Evolutionary conservation across 352 stramenopile genomes (phyloP), one percentile per base, ranked within the genome.

Genomic region (Pythium sp.): DNA sequence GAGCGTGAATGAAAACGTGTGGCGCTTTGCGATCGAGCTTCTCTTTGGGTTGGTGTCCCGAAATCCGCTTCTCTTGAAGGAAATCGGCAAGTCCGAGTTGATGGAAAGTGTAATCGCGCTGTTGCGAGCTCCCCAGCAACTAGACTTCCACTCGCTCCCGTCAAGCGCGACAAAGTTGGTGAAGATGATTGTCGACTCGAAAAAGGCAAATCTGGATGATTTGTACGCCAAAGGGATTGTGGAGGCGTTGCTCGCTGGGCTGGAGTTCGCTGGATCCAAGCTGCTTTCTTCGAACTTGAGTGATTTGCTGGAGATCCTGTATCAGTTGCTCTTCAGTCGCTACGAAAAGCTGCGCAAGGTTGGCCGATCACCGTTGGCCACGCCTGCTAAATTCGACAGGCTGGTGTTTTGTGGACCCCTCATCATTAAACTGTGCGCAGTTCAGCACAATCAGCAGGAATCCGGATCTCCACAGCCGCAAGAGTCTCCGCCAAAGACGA

Each of bases 21-120:
- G 80, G 82, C 73, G 72, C 15, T 76, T 87, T 22, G 53, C 73
- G 8, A 71, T 82, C 18, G 80, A 92, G 22, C 62, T 92, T 11
- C 62, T 92, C 0, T 76, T 78, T 58, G 74, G 74, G 0, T 70
- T 86, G 28, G 58, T 88, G 1, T 82, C 77, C 3, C 74, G 67
- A 1, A 70, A 87, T 47, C 63, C 70, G 6, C 65, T 58, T 34
- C 62, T 84, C 34, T 22, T 86, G n/a, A 26, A 26, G n/a, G 69
- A 68, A 8, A 43, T 70, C 20, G 53, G 79, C 2, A 28, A 61
- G 2, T 58, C 76, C 0, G 57, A 70, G 18, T 32, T 89, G 5
- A 66, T 78, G 1, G 56, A 59, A 2, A 69, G 63, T 1, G 58
- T 83, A 15, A 12, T 86, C 6, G 55, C 58, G 20, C 69, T 91